Conservation (phyloP, 2,329 filamentous ascomycete species). For the Alternaria hordeiaustralica region DNA sequence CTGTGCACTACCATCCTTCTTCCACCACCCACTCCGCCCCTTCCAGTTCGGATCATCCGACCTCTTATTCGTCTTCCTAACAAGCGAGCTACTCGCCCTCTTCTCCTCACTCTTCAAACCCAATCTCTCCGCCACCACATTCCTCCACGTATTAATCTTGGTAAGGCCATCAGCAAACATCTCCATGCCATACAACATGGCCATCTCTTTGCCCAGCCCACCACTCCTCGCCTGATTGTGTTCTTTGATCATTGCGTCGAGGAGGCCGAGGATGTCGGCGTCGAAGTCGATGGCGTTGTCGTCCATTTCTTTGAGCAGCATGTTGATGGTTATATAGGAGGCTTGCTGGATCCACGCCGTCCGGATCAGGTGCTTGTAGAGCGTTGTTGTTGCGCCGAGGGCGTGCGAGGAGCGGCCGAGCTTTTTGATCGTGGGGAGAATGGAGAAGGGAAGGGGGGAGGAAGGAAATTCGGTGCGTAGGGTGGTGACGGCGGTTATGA, state of each 20-base stretch:
- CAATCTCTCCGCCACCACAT: conserved; percentile 35
- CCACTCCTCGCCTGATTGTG: conserved; percentile 30
- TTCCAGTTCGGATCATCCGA: background rate
- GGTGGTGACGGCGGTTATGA: conserved; percentile 63
- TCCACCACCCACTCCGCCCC: background rate
- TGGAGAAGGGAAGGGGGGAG: conserved; percentile 65
- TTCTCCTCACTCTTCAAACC: conserved; percentile 20
- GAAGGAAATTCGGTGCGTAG: conserved; percentile 66
- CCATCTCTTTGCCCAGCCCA: conserved; percentile 30
- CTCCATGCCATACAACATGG: conserved; percentile 47
- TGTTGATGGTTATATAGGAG: conserved; percentile 62
- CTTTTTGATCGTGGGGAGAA: conserved; percentile 71
- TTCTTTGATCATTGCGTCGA: conserved; percentile 46
- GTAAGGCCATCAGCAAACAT: conserved; percentile 36
- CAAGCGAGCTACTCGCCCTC: background rate
- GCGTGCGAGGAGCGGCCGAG: conserved; percentile 74
- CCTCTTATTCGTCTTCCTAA: background rate
- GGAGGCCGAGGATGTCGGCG: conserved; percentile 51
- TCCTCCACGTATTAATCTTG: conserved; percentile 42
- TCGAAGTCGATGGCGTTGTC: conserved; percentile 67
- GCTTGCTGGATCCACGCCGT: conserved; percentile 68
- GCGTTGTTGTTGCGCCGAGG: conserved; percentile 71
- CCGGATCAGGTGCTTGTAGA: conserved; percentile 72
- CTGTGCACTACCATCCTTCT: background rate
- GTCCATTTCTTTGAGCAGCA: conserved; percentile 70